Evolutionary conservation across 345 rosid species (phyloP), one percentile per base, ranked within the genome.

Genomic region (Pistacia vera): DNA sequence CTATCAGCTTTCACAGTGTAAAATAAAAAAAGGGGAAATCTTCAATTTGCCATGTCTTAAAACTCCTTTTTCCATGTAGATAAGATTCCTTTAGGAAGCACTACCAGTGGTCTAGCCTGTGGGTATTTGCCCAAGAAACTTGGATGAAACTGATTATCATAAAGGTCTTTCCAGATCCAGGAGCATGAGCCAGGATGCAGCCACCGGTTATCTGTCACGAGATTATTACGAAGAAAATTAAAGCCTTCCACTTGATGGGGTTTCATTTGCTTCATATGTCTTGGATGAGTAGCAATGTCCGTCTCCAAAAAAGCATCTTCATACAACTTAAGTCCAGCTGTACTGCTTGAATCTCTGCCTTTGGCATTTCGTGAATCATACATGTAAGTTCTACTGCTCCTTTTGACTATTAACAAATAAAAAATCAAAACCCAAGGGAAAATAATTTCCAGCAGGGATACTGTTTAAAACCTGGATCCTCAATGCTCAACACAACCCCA

Each of bases 131-230:
- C 97, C 70, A 96, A 85, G 78, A 96, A 96, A 79, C 97, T 93
- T 92, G 98, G 81, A 96, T 78, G 77, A 93, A 93, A 79, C 98
- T 93, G 35, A 96, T 93, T 13, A 93, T 87, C 85, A 96, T 90
- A 65, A 96, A 96, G 9, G 99, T 93, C 83, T 96, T 93, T 41
- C 98, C 99, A 11, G 99, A 96, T 54, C 99, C 99, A 11, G 98
- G 99, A 14, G 98, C 97, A 86, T 96, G 97, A 56, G 99, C 99
- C 83, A 96, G 60, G 75, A 96, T 92, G 82, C 98, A 93, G 51
- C 98, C 99, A 36, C 97, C 92, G 6, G 99, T 86, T 83, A 48
- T 95, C 93, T 3, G 85, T 59, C 59, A 85, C 90, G 64, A 96
- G 82, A 71, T 96, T 96, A 76, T 85, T 88, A 66, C 92, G 77